Evolutionary conservation across 352 stramenopile species (phyloP).

Genomic region (Globisporangium irregulare): DNA sequence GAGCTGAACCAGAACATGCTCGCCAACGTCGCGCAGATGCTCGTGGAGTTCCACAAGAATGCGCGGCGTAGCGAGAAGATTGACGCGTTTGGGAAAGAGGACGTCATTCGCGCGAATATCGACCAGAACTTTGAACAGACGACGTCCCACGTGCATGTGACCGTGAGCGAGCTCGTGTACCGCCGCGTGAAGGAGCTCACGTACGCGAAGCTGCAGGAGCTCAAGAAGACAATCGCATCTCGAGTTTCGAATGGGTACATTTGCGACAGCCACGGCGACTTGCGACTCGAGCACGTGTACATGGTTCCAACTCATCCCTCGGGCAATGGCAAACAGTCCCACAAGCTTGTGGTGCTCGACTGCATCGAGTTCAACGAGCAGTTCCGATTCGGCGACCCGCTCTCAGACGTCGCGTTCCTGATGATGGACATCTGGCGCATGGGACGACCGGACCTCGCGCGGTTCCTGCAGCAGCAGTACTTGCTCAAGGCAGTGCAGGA

Average conservation of each 20-base stretch:
- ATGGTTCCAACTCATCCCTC: constrained; percentile 18
- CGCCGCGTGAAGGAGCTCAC: constrained; percentile 48
- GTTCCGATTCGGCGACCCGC: constrained; percentile 64
- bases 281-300: constrained; percentile 70
- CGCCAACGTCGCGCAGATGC: constrained; percentile 34
- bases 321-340: neutral
- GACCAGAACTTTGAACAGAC: constrained; percentile 77
- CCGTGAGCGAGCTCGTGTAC: constrained; percentile 47
- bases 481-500: constrained; percentile 45
- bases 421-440: constrained; percentile 69
- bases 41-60: constrained; percentile 55
- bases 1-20: constrained; percentile 36
- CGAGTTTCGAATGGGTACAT: constrained; percentile 59
- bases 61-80: constrained; percentile 53
- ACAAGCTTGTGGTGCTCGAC: constrained; percentile 55
- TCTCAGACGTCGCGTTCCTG: constrained; percentile 67
- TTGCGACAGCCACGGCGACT: constrained; percentile 65
- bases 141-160: constrained; percentile 38
- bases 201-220: constrained; percentile 42
- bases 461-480: constrained; percentile 51
- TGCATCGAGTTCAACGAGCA: constrained; percentile 84
- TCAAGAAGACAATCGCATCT: constrained; percentile 33
- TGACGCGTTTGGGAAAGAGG: constrained; percentile 51
- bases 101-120: constrained; percentile 56
- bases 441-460: constrained; percentile 50